Conservation (phyloP, 139 green algal species). For the Coccomyxa sp. region DNA sequence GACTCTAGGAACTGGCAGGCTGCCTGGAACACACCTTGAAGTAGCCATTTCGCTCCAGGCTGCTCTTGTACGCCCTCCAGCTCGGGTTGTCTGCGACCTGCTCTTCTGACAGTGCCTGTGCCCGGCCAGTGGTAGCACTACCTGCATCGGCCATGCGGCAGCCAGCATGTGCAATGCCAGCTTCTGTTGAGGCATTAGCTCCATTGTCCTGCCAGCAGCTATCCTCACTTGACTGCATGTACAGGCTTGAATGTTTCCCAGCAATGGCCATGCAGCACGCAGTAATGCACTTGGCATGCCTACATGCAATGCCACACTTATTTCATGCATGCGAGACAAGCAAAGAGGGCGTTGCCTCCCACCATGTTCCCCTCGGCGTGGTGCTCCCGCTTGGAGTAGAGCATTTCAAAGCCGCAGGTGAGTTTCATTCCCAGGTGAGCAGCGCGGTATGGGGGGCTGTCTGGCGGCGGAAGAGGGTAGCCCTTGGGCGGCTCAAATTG, state of each 20-base stretch:
- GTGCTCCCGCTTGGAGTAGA: slow-evolving; percentile 14
- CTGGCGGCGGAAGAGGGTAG: slow-evolving; percentile 33
- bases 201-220: no score
- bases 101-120: background rate
- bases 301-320: no score
- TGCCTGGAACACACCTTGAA: slow-evolving; percentile 15
- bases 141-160: background rate
- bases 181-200: background rate
- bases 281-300: no score
- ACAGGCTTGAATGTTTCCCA: background rate
- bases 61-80: slow-evolving; percentile 36
- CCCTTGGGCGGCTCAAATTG: slow-evolving; percentile 45
- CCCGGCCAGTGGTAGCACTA: no score
- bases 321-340: no score
- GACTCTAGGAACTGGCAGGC: background rate
- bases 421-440: slow-evolving; percentile 67
- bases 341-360: no score
- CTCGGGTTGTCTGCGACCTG: slow-evolving; percentile 18
- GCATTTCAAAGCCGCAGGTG: slow-evolving; percentile 62
- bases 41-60: slow-evolving; percentile 36
- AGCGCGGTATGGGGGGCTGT: slow-evolving; percentile 14
- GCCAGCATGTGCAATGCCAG: background rate
- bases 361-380: no score
- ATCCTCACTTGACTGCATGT: background rate
- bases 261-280: no score